Evolutionary conservation across 202 grass and related monocot species (phyloP).

Genomic region (Cymbopogon flexuosus): DNA sequence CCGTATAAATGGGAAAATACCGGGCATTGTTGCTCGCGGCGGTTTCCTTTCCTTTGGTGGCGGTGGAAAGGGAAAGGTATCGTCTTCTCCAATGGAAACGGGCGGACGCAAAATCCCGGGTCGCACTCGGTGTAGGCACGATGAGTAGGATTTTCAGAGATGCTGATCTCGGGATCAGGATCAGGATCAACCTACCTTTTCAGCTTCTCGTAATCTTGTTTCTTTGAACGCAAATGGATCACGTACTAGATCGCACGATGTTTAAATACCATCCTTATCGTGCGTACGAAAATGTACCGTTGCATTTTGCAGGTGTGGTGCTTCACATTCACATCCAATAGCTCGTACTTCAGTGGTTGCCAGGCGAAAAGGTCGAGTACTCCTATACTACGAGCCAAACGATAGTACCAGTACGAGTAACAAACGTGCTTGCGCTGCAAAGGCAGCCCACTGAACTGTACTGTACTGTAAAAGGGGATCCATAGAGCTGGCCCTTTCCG

Average conservation of each 20-base stretch:
- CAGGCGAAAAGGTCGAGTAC: conserved; percentile 26
- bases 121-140: background rate
- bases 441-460: background rate
- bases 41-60: background rate
- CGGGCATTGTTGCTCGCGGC: background rate
- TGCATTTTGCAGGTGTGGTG: too few species aligned
- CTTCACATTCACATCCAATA: background rate
- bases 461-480: background rate
- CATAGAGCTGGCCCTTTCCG: conserved; percentile 1
- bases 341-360: conserved; percentile 17
- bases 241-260: too few species aligned
- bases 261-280: too few species aligned
- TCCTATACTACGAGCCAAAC: background rate
- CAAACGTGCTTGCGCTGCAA: background rate
- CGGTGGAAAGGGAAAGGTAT: conserved; percentile 1
- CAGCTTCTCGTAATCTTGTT: background rate
- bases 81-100: background rate
- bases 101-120: background rate
- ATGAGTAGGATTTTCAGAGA: background rate
- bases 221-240: background rate
- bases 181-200: too few species aligned
- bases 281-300: too few species aligned
- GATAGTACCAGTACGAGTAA: background rate
- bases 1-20: too few species aligned
- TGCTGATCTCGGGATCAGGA: background rate